phyloP scores from a whole-genome alignment of 2,329 filamentous ascomycete species.

The Aspergillus arachidicola region DNA sequence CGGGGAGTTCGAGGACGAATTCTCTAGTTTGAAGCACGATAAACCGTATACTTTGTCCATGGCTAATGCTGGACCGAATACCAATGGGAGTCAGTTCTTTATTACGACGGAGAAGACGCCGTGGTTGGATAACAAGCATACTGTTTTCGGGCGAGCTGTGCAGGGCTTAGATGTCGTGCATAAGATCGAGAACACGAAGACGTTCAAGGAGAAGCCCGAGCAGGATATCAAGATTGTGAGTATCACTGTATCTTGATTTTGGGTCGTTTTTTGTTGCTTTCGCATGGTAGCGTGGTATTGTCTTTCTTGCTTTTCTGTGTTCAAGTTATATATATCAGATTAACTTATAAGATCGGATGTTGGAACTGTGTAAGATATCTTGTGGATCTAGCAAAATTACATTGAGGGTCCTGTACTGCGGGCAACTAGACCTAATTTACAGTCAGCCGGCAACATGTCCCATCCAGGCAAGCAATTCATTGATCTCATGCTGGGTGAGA shows the following conservation, averaged over 20 bases:
- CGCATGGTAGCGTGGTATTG: not conserved
- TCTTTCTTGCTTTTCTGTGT: not conserved
- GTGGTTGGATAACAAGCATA: constrained; percentile 96
- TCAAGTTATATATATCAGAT: not conserved
- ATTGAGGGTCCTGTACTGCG: not conserved
- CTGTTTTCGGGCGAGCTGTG: constrained; percentile 88
- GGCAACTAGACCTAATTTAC: not conserved
- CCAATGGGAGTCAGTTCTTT: constrained; percentile 96
- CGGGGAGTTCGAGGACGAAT: constrained; percentile 90
- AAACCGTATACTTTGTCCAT: constrained; percentile 96
- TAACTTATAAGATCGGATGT: not conserved
- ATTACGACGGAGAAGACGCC: constrained; percentile 97
- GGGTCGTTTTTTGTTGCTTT: not conserved
- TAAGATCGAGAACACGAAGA: constrained; percentile 88
- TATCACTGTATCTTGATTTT: constrained; percentile 54
- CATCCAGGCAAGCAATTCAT: not conserved
- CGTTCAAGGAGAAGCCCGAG: constrained; percentile 89
- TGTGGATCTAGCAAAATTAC: not conserved
- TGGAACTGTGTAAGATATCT: not conserved
- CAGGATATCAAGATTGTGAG: constrained; percentile 98
- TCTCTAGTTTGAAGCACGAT: constrained; percentile 87
- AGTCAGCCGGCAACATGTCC: not conserved
- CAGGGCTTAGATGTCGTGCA: constrained; percentile 93
- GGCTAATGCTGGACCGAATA: constrained; percentile 95
- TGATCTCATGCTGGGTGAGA: constrained; percentile 4